Base-by-base conservation (phyloP, 345 rosid genomes). In the Moringa oleifera region DNA sequence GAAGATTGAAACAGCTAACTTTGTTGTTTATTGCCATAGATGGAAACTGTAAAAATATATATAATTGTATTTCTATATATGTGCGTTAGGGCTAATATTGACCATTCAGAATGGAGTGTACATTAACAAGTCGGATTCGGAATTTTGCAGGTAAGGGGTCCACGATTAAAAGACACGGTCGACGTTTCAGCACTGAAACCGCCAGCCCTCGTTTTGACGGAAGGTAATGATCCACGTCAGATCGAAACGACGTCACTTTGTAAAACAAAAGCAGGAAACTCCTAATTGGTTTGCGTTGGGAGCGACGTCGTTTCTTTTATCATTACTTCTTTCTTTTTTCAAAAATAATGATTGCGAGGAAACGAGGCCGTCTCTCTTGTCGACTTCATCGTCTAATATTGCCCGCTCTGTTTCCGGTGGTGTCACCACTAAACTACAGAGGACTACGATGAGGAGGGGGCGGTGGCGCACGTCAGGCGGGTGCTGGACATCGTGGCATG, bases 181-280 rank as follows among this genome's bases (percentile, higher is more conserved):
- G 97, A 90, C 73, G 84, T 90, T 58, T 81, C 88, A 25, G 92
- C 93, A 37, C 85, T 94, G 28, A 94, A 86, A 80, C 99, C 99
- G 17, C 83, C 87, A 68, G 75, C 81, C 31, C 88, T 94, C 62
- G 36, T 78, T 31, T 77, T 94, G 62, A 63, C 67, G 7, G 95
- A 85, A 78, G 97, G 97, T 85, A 71, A 75, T 50, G 0, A 51
- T 7, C 17, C 47, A 16, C 13, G 13, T 41, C 28, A 12, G 1
- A n/a, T 8, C 23, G 17, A 47, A 57, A 56, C 51, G 73, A 52
- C 60, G 64, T 33, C 37, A 33, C 37, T 33, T 33, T 4, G 37
- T 5, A 33, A 33, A 11, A 33, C 37, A 33, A 33, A n/a, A n/a
- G n/a, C n/a, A n/a, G n/a, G n/a, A n/a, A n/a, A n/a, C n/a, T n/a